phyloP scores from a whole-genome alignment of 805 yeast genomes.

The Candida montana region DNA sequence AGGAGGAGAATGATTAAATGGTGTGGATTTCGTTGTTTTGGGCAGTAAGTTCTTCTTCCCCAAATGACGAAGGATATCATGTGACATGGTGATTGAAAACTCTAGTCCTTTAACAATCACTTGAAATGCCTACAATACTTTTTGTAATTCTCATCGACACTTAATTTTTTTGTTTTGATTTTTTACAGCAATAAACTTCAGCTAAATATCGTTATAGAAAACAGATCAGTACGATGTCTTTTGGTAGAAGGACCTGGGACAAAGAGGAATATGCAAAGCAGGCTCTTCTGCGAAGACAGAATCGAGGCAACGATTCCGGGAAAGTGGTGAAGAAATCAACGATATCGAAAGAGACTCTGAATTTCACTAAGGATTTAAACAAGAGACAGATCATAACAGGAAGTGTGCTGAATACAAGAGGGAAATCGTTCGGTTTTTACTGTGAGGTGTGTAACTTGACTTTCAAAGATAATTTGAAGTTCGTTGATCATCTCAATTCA shows the following conservation, averaged over 20 bases:
- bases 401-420: slow-evolving; percentile 30
- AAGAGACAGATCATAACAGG: slow-evolving; percentile 29
- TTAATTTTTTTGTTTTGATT: not conserved
- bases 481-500: slow-evolving; percentile 78
- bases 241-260: slow-evolving; percentile 73
- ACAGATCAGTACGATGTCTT: slow-evolving; percentile 11
- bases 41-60: not conserved
- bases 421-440: slow-evolving; percentile 74
- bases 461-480: slow-evolving; percentile 76
- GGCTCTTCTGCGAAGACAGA: slow-evolving; percentile 30
- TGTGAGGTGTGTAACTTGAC: slow-evolving; percentile 79
- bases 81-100: slow-evolving; percentile 33
- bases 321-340: slow-evolving; percentile 4
- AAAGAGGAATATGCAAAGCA: slow-evolving; percentile 53
- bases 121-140: no score
- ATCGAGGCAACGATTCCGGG: slow-evolving; percentile 5
- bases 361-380: slow-evolving; percentile 28
- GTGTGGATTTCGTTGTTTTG: not conserved
- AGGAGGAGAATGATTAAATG: not conserved
- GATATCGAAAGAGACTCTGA: slow-evolving; percentile 15
- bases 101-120: no score
- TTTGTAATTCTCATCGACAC: no score
- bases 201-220: not conserved
- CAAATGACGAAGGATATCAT: slow-evolving; percentile 16
- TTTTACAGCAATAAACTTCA: not conserved